Conservation (phyloP, 495 filamentous ascomycete genomes). For the Trichoderma virens region DNA sequence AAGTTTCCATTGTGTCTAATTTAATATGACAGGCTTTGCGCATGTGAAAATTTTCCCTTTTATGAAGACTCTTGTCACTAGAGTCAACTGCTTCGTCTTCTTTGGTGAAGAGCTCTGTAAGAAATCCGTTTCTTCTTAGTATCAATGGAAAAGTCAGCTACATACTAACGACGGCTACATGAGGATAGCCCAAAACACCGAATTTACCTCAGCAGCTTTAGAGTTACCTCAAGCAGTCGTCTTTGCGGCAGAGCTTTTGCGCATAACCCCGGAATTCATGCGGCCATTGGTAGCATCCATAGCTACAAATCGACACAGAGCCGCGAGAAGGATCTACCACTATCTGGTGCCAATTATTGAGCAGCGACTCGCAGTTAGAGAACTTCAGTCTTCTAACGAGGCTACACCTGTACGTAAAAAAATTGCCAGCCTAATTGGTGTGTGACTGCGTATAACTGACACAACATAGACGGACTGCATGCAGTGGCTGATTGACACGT, state of each 20-base stretch:
- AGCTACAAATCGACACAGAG: neutral
- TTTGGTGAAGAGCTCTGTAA: neutral
- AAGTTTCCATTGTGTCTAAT: neutral
- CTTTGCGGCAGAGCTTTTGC: neutral
- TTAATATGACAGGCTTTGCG: neutral
- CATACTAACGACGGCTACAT: neutral
- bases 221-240: neutral
- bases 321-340: conserved; percentile 13
- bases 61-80: neutral
- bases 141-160: neutral
- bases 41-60: neutral
- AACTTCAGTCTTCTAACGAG: neutral
- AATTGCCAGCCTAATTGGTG: no score
- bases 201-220: neutral
- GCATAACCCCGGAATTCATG: neutral
- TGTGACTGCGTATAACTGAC: neutral
- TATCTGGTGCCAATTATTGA: conserved; percentile 13
- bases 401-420: neutral
- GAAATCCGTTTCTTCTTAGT: neutral
- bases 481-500: conserved; percentile 31
- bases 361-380: conserved; percentile 10
- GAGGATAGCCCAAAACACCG: neutral
- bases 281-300: neutral
- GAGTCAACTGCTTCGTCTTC: conserved; percentile 2
- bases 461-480: conserved; percentile 22